A percentile compares a stretch with the other conserved stretches of the same genome.
Conservation (phyloP, 371 early-diverging fungal genomes). For the Lichtheimia ornata region DNA sequence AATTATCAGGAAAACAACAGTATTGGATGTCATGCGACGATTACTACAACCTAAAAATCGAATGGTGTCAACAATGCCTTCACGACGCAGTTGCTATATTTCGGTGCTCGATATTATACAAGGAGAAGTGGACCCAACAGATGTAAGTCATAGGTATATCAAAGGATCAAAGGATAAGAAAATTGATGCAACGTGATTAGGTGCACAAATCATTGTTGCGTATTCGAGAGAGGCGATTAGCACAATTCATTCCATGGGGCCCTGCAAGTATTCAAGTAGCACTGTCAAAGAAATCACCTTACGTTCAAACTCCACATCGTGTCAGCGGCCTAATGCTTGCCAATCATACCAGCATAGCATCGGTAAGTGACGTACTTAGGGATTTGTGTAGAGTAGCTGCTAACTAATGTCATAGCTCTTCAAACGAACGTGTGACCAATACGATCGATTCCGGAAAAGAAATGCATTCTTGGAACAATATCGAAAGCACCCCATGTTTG, state of each 20-base stretch:
- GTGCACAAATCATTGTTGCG: conserved; percentile 96
- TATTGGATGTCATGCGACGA: conserved; percentile 97
- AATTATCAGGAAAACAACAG: conserved; percentile 93
- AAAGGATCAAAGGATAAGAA: too few relatives aligned
- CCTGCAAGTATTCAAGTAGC: conserved; percentile 98
- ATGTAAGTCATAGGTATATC: conserved; percentile 54
- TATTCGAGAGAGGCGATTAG: conserved; percentile 91
- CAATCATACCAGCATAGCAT: conserved; percentile 96
- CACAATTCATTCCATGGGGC: conserved; percentile 99
- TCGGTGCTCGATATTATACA: conserved; percentile 97
- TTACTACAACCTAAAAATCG: conserved; percentile 94
- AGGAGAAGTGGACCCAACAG: conserved; percentile 97
- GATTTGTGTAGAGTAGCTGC: background rate
- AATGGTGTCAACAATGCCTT: conserved; percentile 91
- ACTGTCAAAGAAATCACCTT: conserved; percentile 89
- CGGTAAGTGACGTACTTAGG: conserved; percentile 47
- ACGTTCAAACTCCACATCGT: conserved; percentile 87
- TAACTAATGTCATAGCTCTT: conserved; percentile 66
- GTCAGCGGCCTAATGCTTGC: conserved; percentile 98
- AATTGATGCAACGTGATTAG: conserved; percentile 27
- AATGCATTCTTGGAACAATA: conserved; percentile 99
- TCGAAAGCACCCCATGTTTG: conserved; percentile 79
- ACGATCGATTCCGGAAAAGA: conserved; percentile 93
- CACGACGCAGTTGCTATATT: conserved; percentile 93
- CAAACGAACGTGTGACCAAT: conserved; percentile 94